Base-by-base conservation (phyloP, 768 basidiomycete genomes). In the Phlebiopsis flavidoalba region DNA sequence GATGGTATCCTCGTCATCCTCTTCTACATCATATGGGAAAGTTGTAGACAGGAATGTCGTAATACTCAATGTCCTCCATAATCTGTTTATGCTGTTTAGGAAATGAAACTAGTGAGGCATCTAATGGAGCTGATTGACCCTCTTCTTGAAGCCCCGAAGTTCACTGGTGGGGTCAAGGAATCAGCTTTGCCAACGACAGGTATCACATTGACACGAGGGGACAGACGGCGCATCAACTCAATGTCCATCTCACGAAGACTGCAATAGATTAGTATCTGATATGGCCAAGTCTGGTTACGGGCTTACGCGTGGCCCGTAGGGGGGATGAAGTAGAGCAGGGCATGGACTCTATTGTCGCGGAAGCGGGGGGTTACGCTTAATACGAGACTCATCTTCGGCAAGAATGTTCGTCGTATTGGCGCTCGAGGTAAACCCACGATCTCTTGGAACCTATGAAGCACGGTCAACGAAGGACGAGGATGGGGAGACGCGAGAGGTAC, bases 51-150 rank as follows among this genome's bases (percentile, higher is more conserved):
- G 97, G 97, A 67, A 99, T 98, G 65, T 90, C 89, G 70, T 98
- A 98, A 79, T 98, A 84, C 69, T 98, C 96, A 67, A 99, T 99
- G 72, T 99, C 97, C 75, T 99, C 96, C 96, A 98, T 99, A 69
- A 99, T 87, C 95, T 97, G 65, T 35, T 14, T 11, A 40, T 24
- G 33, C 5, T 26, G 33, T 52, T n/a, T 15, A 60, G 51, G 11
- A 3, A 10, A 5, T 21, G 46, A 10, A 36, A 2, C 4, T 51
- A 11, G 6, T 43, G 17, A 10, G 22, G 35, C 43, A 26, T 48
- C 15, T 19, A 47, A 22, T 53, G 37, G 58, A 5, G 75, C 83
- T 60, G n/a, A n/a, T n/a, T n/a, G 58, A 88, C 88, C 73, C 97
- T 81, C 76, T 95, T 95, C 82, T 96, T 99, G 86, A 99, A 99